Base-by-base conservation (phyloP, 352 stramenopile species). In the Pythium oligandrum region DNA sequence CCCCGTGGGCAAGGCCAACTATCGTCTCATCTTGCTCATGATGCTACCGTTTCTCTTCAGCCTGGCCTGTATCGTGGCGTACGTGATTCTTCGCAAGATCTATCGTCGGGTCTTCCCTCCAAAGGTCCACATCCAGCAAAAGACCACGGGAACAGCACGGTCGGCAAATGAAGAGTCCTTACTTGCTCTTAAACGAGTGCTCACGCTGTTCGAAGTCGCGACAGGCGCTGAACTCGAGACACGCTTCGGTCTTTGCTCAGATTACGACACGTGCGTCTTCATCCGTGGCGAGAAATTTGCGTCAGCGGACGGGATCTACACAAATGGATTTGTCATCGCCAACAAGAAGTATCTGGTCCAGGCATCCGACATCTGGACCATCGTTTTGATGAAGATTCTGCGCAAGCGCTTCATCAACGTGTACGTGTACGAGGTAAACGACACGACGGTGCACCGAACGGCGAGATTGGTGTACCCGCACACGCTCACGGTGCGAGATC, bases 321-420 rank as follows among this genome's bases (percentile, higher is more conserved):
- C 32, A 33, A 62, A 35, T 2, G 59, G 59, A 0, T 80, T 73
- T 53, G 56, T 77, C 17, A 68, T 73, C 12, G 67, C 63, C 32
- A 71, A 75, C 59, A 45, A 62, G 40, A 71, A 72, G 55, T 80
- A 63, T 40, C 50, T 79, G 2, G 40, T 79, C n/a, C 60, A 66
- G 33, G 61, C 61, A 4, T 35, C 51, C 44, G 66, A 75, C 33
- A 62, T 52, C 48, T 73, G 60, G 57, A 53, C 51, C 6, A 64
- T 76, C 33, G 34, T 73, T 11, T 1, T 73, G 12, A 80, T 76
- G 59, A 76, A 68, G 56, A 9, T 69, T 11, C 31, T 61, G 6
- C 32, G 53, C 1, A 45, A n/a, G 6, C 66, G 59, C 8, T 61
- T 54, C 55, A 51, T 42, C 40, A 53, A 59, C 48, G 43, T 75